A percentile compares a stretch with the other conserved stretches of the same genome.
These are phyloP conservation scores for Blastomyces silverae DNA, from an alignment of 2,329 filamentous ascomycete species.

Conservation along the genomic window DNA sequence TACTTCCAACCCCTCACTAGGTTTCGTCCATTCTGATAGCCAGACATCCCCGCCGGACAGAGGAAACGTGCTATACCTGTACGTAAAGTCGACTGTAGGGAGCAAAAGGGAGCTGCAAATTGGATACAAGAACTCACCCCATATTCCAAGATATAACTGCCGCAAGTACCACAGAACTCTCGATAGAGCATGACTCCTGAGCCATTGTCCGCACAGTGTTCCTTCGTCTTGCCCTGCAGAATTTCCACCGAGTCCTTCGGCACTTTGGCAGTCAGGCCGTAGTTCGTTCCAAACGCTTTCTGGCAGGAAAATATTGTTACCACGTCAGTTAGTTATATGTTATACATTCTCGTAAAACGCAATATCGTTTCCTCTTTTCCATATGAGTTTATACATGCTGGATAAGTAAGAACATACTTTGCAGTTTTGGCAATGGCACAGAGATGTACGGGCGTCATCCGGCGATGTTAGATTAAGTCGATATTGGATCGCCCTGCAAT, in stretches of 20 bases:
- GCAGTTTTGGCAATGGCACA: constrained; percentile 51
- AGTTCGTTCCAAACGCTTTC: constrained; percentile 49
- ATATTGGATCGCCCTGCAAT: constrained; percentile 46
- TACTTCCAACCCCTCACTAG: not conserved
- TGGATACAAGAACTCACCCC: constrained; percentile 35
- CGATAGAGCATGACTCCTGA: constrained; percentile 43
- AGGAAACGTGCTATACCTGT: no score
- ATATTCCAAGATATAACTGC: constrained; percentile 48
- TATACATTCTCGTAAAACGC: not conserved
- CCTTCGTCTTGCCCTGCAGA: constrained; percentile 36
- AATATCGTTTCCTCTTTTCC: no score
- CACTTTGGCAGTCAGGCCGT: constrained; percentile 49
- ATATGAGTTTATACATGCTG: no score
- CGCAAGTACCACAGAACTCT: constrained; percentile 50
- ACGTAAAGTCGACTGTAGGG: not conserved
- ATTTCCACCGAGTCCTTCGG: constrained; percentile 41
- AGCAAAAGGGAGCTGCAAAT: not conserved
- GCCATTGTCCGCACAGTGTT: constrained; percentile 48
- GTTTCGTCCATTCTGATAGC: not conserved
- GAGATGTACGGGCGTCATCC: constrained; percentile 45
- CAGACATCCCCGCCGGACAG: no score
- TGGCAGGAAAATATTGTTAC: constrained; percentile 20
- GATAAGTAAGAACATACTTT: constrained; percentile 32
- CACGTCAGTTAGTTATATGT: not conserved
- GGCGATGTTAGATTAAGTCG: constrained; percentile 40